Conservation (phyloP, 2,329 filamentous ascomycete species). For the Paraphoma sp. region DNA sequence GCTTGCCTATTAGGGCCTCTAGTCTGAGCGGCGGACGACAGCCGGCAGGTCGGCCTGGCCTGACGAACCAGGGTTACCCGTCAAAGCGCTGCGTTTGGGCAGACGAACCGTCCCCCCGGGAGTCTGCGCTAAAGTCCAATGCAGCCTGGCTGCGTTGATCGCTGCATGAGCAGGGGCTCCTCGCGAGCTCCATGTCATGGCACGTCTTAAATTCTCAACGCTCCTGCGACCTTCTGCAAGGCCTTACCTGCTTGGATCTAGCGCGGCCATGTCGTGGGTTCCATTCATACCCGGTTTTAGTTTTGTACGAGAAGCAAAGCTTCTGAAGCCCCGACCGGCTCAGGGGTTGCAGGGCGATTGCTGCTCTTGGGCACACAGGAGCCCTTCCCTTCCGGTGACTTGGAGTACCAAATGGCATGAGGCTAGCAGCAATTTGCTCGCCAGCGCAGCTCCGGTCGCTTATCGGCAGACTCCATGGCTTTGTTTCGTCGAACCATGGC, state of each 20-base stretch:
- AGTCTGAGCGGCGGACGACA: constrained; percentile 21
- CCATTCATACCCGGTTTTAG: constrained; percentile 39
- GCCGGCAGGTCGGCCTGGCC: constrained; percentile 27
- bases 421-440: constrained; percentile 24
- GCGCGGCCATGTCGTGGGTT: constrained; percentile 44
- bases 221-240: constrained; percentile 39
- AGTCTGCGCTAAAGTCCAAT: background rate
- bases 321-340: constrained; percentile 43
- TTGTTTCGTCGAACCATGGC: constrained; percentile 33
- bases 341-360: constrained; percentile 35
- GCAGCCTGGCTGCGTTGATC: constrained; percentile 39
- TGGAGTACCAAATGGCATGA: constrained; percentile 36
- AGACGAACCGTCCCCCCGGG: constrained; percentile 33
- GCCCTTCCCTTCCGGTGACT: constrained; percentile 29
- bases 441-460: constrained; percentile 41
- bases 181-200: constrained; percentile 42
- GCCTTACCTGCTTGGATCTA: constrained; percentile 41
- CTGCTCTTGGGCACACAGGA: constrained; percentile 29
- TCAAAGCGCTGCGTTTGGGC: constrained; percentile 15
- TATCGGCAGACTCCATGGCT: constrained; percentile 31
- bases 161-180: constrained; percentile 11
- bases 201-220: constrained; percentile 34
- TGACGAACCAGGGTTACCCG: background rate
- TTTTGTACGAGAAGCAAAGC: constrained; percentile 33
- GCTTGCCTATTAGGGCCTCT: constrained; percentile 33